These are phyloP conservation scores for Talaromyces sp. DNA, from an alignment of 2,329 filamentous ascomycete species.

Conservation along the genomic window DNA sequence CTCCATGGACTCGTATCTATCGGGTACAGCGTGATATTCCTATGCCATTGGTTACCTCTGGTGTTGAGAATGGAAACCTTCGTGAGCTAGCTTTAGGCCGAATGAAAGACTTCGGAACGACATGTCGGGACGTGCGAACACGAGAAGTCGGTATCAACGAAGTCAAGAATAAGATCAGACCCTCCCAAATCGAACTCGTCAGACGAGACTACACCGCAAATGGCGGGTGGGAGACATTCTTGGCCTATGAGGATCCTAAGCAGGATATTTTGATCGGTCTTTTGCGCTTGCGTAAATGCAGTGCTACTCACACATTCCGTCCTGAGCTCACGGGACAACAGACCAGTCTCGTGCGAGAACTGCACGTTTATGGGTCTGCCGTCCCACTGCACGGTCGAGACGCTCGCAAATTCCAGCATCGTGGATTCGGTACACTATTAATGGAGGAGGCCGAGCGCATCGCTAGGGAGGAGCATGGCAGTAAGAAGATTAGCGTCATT, in stretches of 20 bases:
- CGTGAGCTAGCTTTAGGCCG: constrained; percentile 89
- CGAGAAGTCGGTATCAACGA: constrained; percentile 98
- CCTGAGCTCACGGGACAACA: constrained; percentile 81
- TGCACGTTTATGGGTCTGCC: constrained; percentile 95
- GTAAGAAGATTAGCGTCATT: constrained; percentile 91
- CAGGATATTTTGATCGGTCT: constrained; percentile 95
- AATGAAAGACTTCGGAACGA: constrained; percentile 99
- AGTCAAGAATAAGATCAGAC: constrained; percentile 97
- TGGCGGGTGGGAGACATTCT: constrained; percentile 96
- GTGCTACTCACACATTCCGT: constrained; percentile 84
- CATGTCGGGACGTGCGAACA: constrained; percentile 92
- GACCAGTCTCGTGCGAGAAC: constrained; percentile 85
- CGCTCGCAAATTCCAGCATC: constrained; percentile 95
- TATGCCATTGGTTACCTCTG: constrained; percentile 99
- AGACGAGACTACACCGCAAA: constrained; percentile 92
- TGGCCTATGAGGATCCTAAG: constrained; percentile 97
- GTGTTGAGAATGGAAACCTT: constrained; percentile 95
- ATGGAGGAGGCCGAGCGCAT: constrained; percentile 99
- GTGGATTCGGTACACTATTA: constrained; percentile 89
- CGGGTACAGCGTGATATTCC: constrained; percentile 97
- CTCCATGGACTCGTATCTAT: constrained; percentile 98
- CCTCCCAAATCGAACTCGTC: constrained; percentile 92
- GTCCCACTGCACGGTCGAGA: constrained; percentile 97
- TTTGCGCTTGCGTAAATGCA: constrained; percentile 85
- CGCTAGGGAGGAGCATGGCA: constrained; percentile 88